Conservation (phyloP, 805 yeast genomes). For the Saccharomycopsis sp. region DNA sequence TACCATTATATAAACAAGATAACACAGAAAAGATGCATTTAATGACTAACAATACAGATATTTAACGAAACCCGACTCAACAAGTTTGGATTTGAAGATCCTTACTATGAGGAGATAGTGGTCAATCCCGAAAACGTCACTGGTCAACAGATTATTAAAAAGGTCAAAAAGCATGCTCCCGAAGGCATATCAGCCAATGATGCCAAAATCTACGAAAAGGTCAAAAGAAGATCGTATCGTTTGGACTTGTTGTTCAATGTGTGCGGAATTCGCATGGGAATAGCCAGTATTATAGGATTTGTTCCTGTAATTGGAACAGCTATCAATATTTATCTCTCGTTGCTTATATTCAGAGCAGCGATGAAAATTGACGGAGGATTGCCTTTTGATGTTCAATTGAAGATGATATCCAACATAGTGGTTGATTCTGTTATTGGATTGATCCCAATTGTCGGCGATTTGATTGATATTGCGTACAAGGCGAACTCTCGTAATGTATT, state of each 20-base stretch:
- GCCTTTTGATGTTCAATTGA: conserved; percentile 45
- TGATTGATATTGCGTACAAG: conserved; percentile 63
- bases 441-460: conserved; percentile 70
- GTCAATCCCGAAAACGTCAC: background rate
- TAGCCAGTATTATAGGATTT: conserved; percentile 61
- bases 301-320: conserved; percentile 65
- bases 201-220: conserved; percentile 38
- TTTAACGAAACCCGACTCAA: conserved; percentile 31
- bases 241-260: conserved; percentile 58
- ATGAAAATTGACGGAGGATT: conserved; percentile 56
- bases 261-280: conserved; percentile 62
- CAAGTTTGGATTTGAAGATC: conserved; percentile 38
- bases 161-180: conserved; percentile 47
- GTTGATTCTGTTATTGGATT: conserved; percentile 67
- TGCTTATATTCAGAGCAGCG: conserved; percentile 36
- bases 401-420: conserved; percentile 56
- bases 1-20: too few species aligned
- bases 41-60: conserved; percentile 22
- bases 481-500: conserved; percentile 68
- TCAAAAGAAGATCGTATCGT: conserved; percentile 55
- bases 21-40: too few species aligned
- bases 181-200: conserved; percentile 50
- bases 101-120: conserved; percentile 33
- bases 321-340: conserved; percentile 45
- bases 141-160: conserved; percentile 10